These are phyloP conservation scores for Pleurotus ostreatus DNA, from an alignment of 768 basidiomycete species.

Conservation along the genomic window DNA sequence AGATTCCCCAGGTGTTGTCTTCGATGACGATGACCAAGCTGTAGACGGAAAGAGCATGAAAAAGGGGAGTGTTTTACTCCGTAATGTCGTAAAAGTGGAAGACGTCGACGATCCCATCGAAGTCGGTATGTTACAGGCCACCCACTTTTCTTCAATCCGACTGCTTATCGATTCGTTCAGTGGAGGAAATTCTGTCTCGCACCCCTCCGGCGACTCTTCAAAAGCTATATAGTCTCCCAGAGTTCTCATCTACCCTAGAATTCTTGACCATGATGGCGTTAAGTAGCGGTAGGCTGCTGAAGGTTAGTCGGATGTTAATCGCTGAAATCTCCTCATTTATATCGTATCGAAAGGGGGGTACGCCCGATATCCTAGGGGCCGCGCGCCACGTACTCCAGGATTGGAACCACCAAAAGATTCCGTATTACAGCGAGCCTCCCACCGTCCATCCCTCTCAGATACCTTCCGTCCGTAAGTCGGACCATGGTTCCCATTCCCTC, in stretches of 20 bases:
- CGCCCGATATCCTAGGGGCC: slow-evolving; percentile 80
- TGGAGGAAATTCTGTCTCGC: slow-evolving; percentile 80
- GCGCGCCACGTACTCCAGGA: slow-evolving; percentile 82
- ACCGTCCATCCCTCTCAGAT: slow-evolving; percentile 72
- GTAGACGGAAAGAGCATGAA: slow-evolving; percentile 36
- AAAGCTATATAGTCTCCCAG: slow-evolving; percentile 83
- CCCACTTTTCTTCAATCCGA: not conserved
- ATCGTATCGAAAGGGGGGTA: slow-evolving; percentile 61
- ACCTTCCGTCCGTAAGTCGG: slow-evolving; percentile 40
- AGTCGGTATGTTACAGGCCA: slow-evolving; percentile 56
- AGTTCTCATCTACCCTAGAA: slow-evolving; percentile 66
- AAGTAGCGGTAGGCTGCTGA: slow-evolving; percentile 76
- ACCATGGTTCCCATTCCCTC: not conserved
- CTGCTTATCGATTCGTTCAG: slow-evolving; percentile 31
- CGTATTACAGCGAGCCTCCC: slow-evolving; percentile 82
- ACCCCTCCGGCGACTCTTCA: slow-evolving; percentile 69
- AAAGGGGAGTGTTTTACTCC: slow-evolving; percentile 67
- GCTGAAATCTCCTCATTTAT: not conserved
- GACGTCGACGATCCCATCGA: slow-evolving; percentile 87
- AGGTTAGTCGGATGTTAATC: slow-evolving; percentile 38
- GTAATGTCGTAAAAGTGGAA: slow-evolving; percentile 90
- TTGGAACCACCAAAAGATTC: slow-evolving; percentile 97
- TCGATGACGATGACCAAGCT: slow-evolving; percentile 68
- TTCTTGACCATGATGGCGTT: slow-evolving; percentile 91
- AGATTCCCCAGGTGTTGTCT: slow-evolving; percentile 97